A percentile compares a stretch with the other conserved stretches of the same genome.
phyloP scores from a whole-genome alignment of 2,329 filamentous ascomycete genomes.

The Rhytidhysteron rufulum region DNA sequence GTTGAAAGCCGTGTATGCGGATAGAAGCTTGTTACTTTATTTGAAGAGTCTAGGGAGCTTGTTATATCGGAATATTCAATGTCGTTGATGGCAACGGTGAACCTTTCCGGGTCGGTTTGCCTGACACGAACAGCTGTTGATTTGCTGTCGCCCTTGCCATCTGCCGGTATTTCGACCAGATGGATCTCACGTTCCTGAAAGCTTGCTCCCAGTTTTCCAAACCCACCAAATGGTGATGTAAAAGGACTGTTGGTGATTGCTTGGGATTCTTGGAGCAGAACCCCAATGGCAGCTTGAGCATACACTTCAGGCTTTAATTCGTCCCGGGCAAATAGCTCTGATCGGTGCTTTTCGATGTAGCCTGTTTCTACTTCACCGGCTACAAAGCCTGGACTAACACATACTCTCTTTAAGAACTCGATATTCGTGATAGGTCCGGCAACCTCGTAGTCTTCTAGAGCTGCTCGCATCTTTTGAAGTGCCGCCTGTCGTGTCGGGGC shows the following conservation, averaged over 20 bases:
- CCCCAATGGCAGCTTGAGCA: slow-evolving; percentile 79
- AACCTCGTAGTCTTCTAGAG: slow-evolving; percentile 85
- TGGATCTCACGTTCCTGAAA: slow-evolving; percentile 62
- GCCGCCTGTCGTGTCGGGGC: slow-evolving; percentile 74
- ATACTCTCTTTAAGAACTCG: slow-evolving; percentile 89
- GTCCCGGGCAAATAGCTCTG: slow-evolving; percentile 69
- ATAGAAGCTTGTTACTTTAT: slow-evolving; percentile 70
- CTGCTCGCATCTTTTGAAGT: slow-evolving; percentile 74
- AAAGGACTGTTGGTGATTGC: slow-evolving; percentile 34
- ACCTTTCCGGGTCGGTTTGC: slow-evolving; percentile 48
- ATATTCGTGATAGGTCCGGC: slow-evolving; percentile 93
- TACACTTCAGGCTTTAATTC: slow-evolving; percentile 68
- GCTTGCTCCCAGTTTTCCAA: slow-evolving; percentile 55
- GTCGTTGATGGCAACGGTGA: slow-evolving; percentile 47
- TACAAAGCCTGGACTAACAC: slow-evolving; percentile 76
- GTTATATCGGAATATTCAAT: slow-evolving; percentile 42
- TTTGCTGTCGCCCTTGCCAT: slow-evolving; percentile 36
- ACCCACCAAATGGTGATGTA: slow-evolving; percentile 32
- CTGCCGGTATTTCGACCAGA: slow-evolving; percentile 46
- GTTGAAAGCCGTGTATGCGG: slow-evolving; percentile 75
- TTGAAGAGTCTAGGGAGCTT: slow-evolving; percentile 43
- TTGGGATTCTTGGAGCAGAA: slow-evolving; percentile 50
- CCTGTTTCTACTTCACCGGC: slow-evolving; percentile 89
- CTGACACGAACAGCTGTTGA: slow-evolving; percentile 48
- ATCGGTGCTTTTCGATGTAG: slow-evolving; percentile 85